Evolutionary conservation across 305 asterid genomes (phyloP).

Genomic region (Lippia alba): DNA sequence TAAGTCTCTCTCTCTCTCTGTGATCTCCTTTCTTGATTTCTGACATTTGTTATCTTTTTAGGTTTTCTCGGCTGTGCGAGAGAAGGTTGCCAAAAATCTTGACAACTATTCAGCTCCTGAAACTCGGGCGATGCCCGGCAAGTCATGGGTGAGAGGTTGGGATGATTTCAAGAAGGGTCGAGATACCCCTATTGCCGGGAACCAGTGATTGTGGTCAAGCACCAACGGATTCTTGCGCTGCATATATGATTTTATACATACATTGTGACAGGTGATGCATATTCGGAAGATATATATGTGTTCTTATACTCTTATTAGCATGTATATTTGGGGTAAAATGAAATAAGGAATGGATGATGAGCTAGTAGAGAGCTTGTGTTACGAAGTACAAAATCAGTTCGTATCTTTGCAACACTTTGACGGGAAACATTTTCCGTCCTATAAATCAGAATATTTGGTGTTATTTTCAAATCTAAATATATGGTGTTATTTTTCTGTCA

Average conservation of each 20-base stretch:
- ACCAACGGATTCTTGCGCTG: not conserved
- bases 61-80: slow-evolving; percentile 69
- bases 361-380: not conserved
- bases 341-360: slow-evolving; percentile 9
- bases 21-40: not conserved
- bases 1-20: not conserved
- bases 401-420: no score
- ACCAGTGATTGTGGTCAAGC: slow-evolving; percentile 53
- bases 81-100: slow-evolving; percentile 69
- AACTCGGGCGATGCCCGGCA: slow-evolving; percentile 80
- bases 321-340: not conserved
- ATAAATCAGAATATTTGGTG: no score
- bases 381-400: no score
- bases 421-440: no score
- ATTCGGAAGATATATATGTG: not conserved
- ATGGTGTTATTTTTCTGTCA: no score
- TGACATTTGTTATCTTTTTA: slow-evolving; percentile 30
- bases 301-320: not conserved
- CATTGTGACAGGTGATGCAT: not conserved
- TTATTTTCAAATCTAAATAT: no score
- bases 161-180: slow-evolving; percentile 82
- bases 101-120: slow-evolving; percentile 68
- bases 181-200: slow-evolving; percentile 69
- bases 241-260: not conserved
- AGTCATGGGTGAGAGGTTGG: slow-evolving; percentile 95